These are phyloP conservation scores for Metschnikowia vanudenii DNA, from an alignment of 805 yeast genomes.

Conservation along the genomic window DNA sequence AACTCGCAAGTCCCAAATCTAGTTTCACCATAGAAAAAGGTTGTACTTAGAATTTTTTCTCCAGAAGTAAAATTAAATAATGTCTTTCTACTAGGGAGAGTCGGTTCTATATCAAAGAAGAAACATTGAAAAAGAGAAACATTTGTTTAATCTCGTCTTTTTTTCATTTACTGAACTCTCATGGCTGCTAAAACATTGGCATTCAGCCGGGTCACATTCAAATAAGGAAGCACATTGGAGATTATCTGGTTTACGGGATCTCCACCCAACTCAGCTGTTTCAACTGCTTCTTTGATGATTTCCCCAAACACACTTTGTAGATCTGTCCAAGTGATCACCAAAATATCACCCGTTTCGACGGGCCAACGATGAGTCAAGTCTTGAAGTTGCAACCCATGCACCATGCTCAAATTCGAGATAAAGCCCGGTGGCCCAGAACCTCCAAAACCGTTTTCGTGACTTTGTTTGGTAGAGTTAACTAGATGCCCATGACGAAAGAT, in stretches of 20 bases:
- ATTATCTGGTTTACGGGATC: background rate
- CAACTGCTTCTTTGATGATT: background rate
- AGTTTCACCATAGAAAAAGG: too few species aligned
- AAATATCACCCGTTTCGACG: background rate
- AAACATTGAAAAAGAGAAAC: too few species aligned
- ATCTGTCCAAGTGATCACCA: slow-evolving; percentile 1
- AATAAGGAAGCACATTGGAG: background rate
- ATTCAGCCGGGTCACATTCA: background rate
- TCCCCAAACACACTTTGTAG: background rate
- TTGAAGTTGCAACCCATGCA: background rate
- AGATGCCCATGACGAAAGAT: slow-evolving; percentile 3
- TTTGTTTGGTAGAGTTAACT: background rate
- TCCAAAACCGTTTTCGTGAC: too few species aligned
- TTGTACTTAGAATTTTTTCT: too few species aligned
- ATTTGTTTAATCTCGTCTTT: too few species aligned
- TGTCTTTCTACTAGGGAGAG: too few species aligned
- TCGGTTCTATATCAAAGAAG: too few species aligned
- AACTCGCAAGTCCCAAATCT: too few species aligned
- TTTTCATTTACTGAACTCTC: background rate
- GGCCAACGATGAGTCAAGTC: background rate
- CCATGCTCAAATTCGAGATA: background rate
- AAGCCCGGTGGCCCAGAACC: slow-evolving; percentile 2
- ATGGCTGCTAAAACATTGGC: slow-evolving; percentile 2
- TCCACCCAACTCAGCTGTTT: background rate
- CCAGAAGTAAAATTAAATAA: too few species aligned